phyloP scores from a whole-genome alignment of 805 yeast genomes.

The Ogataea trehalophila region DNA sequence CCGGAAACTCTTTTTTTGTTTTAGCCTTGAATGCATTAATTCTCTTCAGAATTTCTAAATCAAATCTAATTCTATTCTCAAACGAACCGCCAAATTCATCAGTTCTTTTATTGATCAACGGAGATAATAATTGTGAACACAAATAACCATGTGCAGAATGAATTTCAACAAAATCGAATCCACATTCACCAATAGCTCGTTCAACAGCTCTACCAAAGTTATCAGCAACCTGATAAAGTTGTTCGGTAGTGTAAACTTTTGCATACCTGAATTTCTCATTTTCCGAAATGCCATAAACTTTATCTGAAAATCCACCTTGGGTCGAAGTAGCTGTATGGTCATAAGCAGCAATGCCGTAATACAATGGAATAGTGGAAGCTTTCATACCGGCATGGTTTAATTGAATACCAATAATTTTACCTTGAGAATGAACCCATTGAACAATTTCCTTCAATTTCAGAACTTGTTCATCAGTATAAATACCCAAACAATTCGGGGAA shows the following conservation, averaged over 20 bases:
- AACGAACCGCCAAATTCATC: conserved; percentile 63
- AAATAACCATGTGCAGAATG: conserved; percentile 66
- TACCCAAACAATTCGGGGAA: conserved; percentile 33
- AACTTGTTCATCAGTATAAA: conserved; percentile 49
- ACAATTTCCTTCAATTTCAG: conserved; percentile 34
- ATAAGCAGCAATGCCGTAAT: conserved; percentile 11
- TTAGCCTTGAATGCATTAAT: conserved; percentile 35
- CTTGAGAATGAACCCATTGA: conserved; percentile 42
- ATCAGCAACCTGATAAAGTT: conserved; percentile 37
- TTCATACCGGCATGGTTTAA: conserved; percentile 54
- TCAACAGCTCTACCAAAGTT: conserved; percentile 43
- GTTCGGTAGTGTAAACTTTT: conserved; percentile 37
- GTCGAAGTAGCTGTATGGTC: conserved; percentile 29
- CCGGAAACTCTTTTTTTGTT: conserved; percentile 30
- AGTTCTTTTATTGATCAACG: conserved; percentile 44
- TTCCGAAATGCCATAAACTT: conserved; percentile 42
- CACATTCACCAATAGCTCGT: conserved; percentile 44
- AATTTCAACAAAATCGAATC: conserved; percentile 61
- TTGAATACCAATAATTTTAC: conserved; percentile 46
- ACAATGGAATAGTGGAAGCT: conserved; percentile 18
- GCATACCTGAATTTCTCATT: conserved; percentile 27
- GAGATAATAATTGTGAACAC: conserved; percentile 43
- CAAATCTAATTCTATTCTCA: conserved; percentile 50
- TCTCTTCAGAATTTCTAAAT: conserved; percentile 43
- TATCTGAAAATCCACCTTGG: conserved; percentile 40